Evolutionary conservation across 495 filamentous ascomycete species (phyloP).

Genomic region (Aspergillus asperescens): DNA sequence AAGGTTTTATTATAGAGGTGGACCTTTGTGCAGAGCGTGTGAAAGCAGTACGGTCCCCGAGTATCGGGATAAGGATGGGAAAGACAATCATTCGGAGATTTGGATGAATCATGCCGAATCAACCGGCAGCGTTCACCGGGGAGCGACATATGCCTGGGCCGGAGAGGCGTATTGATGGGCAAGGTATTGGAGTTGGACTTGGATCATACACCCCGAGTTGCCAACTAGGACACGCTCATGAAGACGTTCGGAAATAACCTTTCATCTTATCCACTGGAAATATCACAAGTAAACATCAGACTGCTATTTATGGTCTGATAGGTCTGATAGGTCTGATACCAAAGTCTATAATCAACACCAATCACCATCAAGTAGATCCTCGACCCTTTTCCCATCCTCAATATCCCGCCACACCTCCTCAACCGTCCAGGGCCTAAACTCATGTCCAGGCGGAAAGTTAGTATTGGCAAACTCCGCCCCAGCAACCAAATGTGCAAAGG

Average conservation of each 20-base stretch:
- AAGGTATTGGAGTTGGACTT: too few relatives aligned
- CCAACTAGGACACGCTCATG: too few relatives aligned
- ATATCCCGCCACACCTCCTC: slow-evolving; percentile 36
- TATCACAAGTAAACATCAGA: too few relatives aligned
- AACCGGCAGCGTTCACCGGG: not conserved
- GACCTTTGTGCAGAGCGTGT: not conserved
- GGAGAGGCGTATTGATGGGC: too few relatives aligned
- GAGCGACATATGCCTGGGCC: too few relatives aligned
- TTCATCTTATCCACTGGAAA: too few relatives aligned
- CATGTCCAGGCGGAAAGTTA: slow-evolving; percentile 28
- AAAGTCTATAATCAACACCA: slow-evolving; percentile 9
- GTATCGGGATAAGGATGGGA: not conserved
- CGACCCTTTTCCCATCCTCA: slow-evolving; percentile 27
- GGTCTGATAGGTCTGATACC: too few relatives aligned
- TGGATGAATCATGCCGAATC: not conserved
- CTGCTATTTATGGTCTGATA: too few relatives aligned
- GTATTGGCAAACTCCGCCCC: slow-evolving; percentile 27
- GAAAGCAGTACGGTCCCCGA: not conserved
- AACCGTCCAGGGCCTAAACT: slow-evolving; percentile 28
- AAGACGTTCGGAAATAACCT: too few relatives aligned
- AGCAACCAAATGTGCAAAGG: slow-evolving; percentile 26
- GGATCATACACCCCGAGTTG: too few relatives aligned
- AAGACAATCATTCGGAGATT: not conserved
- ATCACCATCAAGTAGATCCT: slow-evolving; percentile 16
- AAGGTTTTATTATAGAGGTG: not conserved